phyloP scores from a whole-genome alignment of 1,284 basidiomycete species.

The Rhodotorula mucilaginosa region DNA sequence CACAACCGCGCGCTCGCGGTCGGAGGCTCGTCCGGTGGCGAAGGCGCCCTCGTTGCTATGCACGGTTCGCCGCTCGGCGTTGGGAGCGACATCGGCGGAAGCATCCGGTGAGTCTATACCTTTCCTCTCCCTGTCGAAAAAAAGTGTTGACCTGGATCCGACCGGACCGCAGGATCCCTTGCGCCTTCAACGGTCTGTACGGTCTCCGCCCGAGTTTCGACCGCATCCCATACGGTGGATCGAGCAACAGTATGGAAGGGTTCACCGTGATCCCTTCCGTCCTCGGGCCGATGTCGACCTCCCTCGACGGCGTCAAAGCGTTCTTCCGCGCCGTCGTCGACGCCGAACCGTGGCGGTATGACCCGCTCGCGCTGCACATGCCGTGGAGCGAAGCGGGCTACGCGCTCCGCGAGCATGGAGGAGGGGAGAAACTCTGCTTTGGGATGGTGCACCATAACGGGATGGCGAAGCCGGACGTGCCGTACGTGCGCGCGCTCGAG shows the following conservation, averaged over 20 bases:
- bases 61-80: slow-evolving; percentile 64
- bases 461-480: slow-evolving; percentile 65
- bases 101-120: slow-evolving; percentile 46
- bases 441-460: slow-evolving; percentile 66
- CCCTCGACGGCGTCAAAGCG: slow-evolving; percentile 59
- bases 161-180: slow-evolving; percentile 55
- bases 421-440: slow-evolving; percentile 61
- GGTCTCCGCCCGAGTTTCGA: slow-evolving; percentile 67
- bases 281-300: slow-evolving; percentile 66
- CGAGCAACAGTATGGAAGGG: slow-evolving; percentile 42
- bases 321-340: slow-evolving; percentile 63
- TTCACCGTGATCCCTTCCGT: slow-evolving; percentile 61
- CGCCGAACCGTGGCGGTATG: slow-evolving; percentile 65
- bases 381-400: slow-evolving; percentile 65
- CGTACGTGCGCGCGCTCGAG: slow-evolving; percentile 63
- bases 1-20: slow-evolving; percentile 57
- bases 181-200: slow-evolving; percentile 65
- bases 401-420: slow-evolving; percentile 60
- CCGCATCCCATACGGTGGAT: slow-evolving; percentile 66
- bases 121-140: no score
- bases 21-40: slow-evolving; percentile 65
- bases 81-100: slow-evolving; percentile 69
- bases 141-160: neutral
- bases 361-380: slow-evolving; percentile 60
- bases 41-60: slow-evolving; percentile 60